phyloP scores from a whole-genome alignment of 2,329 filamentous ascomycete genomes.

The Fonsecaea monophora region DNA sequence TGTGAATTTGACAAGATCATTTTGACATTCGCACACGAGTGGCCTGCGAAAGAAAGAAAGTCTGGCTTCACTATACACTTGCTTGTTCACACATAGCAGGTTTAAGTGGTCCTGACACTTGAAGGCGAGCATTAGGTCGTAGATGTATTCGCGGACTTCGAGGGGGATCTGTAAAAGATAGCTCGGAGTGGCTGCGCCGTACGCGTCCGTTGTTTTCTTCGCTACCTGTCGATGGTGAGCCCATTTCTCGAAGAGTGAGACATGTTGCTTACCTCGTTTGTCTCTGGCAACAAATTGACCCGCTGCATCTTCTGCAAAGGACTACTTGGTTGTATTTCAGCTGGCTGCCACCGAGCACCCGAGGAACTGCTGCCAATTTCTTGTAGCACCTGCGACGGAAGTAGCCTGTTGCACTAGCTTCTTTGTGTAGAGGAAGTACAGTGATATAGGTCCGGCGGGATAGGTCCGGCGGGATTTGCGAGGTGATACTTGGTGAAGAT shows the following conservation, averaged over 20 bases:
- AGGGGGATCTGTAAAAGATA: constrained; percentile 28
- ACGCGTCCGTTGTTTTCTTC: neutral
- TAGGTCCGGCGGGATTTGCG: neutral
- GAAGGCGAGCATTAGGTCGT: constrained; percentile 26
- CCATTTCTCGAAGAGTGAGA: neutral
- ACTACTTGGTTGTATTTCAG: neutral
- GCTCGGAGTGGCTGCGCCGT: neutral
- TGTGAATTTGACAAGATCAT: constrained; percentile 27
- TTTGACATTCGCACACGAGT: constrained; percentile 24
- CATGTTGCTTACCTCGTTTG: constrained; percentile 5
- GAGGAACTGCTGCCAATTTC: neutral
- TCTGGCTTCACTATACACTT: constrained; percentile 30
- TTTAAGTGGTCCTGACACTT: constrained; percentile 22
- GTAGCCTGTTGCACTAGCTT: neutral
- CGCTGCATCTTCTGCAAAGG: neutral
- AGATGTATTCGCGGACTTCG: constrained; percentile 31
- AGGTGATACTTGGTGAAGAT: neutral
- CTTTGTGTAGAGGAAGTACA: neutral
- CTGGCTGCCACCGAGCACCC: neutral
- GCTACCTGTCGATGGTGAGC: neutral
- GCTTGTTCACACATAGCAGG: constrained; percentile 27
- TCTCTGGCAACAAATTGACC: neutral
- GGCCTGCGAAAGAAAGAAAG: constrained; percentile 30
- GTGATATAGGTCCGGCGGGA: neutral
- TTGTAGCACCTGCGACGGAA: neutral